Evolutionary conservation across 768 basidiomycete species (phyloP), one percentile per base, ranked within the genome.

Genomic region (Amanita pseudoporphyria): DNA sequence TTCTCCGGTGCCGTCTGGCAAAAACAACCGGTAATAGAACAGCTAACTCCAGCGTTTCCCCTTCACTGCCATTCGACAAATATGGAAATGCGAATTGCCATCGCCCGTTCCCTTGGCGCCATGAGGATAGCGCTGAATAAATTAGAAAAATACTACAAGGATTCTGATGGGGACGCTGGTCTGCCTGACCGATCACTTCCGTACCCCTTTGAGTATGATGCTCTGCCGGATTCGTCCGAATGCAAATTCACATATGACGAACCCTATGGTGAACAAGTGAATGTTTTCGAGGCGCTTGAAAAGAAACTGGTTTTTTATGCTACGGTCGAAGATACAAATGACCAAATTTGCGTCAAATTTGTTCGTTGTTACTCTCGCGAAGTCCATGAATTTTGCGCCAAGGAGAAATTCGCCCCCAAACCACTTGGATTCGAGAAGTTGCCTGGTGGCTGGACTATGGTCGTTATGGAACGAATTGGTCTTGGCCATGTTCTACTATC

Each of bases 391-490:
- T 14, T 5, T 16, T 44, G 42, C n/a, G 42, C 42, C 22, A 5
- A 10, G 13, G 30, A 16, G 13, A 9, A 24, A 3, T 3, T 30
- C 22, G 63, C 63, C 6, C 62, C 62, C 1, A 40, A 24, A 18
- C 52, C 64, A 4, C 38, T 45, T 0, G 63, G 63, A 7, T 60
- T 60, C 22, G 54, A 64, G 32, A 26, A 7, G 18, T 33, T 64
- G 13, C 48, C 60, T 19, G 61, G 64, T 3, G 59, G 55, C 9
- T 64, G 60, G 63, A 49, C 10, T 19, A 61, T 64, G 56, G 54
- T 64, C 12, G 60, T 64, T 10, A 63, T 64, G 62, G 60, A 64
- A 4, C 7, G 10, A 12, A 32, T 53, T 14, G 36, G 44, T 5
- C 41, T 55, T 0, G 49, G 56, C 6, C 52, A 51, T 13, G 24